phyloP scores from a whole-genome alignment of 805 yeast genomes.

The Candida fluviatilis region DNA sequence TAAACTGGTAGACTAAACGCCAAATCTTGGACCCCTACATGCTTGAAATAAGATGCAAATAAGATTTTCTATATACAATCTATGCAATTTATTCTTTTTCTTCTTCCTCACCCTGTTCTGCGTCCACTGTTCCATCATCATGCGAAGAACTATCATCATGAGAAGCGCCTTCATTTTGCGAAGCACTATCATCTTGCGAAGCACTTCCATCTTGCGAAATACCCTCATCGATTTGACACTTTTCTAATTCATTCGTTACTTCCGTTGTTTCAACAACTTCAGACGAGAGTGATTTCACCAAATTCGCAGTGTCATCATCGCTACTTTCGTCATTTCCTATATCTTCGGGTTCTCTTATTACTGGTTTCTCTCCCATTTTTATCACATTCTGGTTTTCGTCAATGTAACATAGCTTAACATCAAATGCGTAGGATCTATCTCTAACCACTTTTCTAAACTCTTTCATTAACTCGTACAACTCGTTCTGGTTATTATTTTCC shows the following conservation, averaged over 20 bases:
- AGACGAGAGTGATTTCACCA: background rate
- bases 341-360: background rate
- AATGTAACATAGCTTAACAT: conserved; percentile 43
- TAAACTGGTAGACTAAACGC: too few relatives aligned
- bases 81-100: background rate
- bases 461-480: conserved; percentile 38
- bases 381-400: conserved; percentile 20
- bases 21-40: too few relatives aligned
- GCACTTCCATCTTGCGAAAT: too few relatives aligned
- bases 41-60: too few relatives aligned
- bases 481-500: conserved; percentile 36
- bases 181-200: too few relatives aligned
- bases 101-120: conserved; percentile 2
- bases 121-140: conserved; percentile 15
- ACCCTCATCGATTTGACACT: too few relatives aligned
- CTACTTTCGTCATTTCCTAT: conserved; percentile 1
- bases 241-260: too few relatives aligned
- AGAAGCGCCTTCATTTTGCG: too few relatives aligned
- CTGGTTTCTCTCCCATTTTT: conserved; percentile 2
- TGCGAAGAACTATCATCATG: conserved; percentile 14
- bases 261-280: too few relatives aligned
- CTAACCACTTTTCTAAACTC: conserved; percentile 28
- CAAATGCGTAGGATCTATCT: conserved; percentile 44
- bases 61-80: background rate
- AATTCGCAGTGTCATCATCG: background rate